Percentiles rank a stretch among this genome's conserved stretches.
phyloP scores from a whole-genome alignment of 2,329 filamentous ascomycete genomes.

The Chlorencoelia australis region DNA sequence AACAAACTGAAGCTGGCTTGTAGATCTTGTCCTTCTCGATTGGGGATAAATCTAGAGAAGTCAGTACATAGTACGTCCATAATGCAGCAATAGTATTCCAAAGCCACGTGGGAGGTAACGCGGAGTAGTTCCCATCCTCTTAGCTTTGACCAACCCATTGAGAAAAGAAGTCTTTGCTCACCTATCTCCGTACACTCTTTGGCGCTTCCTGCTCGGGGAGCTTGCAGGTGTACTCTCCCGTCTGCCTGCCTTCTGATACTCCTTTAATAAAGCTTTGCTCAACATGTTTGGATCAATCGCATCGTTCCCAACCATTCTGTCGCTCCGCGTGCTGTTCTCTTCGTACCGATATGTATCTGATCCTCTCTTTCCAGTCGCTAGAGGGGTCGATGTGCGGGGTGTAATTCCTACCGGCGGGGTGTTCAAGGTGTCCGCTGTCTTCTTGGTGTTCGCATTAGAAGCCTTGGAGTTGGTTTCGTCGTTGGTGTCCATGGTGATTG shows the following conservation, averaged over 20 bases:
- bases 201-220: slow-evolving; percentile 59
- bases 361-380: slow-evolving; percentile 21
- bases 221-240: slow-evolving; percentile 52
- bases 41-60: slow-evolving; percentile 77
- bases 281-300: slow-evolving; percentile 43
- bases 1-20: slow-evolving; percentile 87
- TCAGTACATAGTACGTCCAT: slow-evolving; percentile 15
- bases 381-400: slow-evolving; percentile 25
- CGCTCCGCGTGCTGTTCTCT: slow-evolving; percentile 13
- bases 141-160: too few relatives aligned
- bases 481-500: slow-evolving; percentile 20
- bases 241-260: slow-evolving; percentile 49
- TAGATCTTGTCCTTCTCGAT: slow-evolving; percentile 83
- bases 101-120: too few relatives aligned
- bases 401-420: slow-evolving; percentile 23
- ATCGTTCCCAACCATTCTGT: slow-evolving; percentile 14
- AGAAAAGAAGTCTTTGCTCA: too few relatives aligned
- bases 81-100: too few relatives aligned
- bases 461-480: slow-evolving; percentile 20
- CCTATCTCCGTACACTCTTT: slow-evolving; percentile 53
- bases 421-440: slow-evolving; percentile 19
- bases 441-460: slow-evolving; percentile 17
- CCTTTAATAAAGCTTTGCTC: slow-evolving; percentile 46
- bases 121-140: too few relatives aligned
- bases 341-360: slow-evolving; percentile 21